These are phyloP conservation scores for Ormosia semicastrata DNA, from an alignment of 306 rosid genomes.

Conservation along the genomic window DNA sequence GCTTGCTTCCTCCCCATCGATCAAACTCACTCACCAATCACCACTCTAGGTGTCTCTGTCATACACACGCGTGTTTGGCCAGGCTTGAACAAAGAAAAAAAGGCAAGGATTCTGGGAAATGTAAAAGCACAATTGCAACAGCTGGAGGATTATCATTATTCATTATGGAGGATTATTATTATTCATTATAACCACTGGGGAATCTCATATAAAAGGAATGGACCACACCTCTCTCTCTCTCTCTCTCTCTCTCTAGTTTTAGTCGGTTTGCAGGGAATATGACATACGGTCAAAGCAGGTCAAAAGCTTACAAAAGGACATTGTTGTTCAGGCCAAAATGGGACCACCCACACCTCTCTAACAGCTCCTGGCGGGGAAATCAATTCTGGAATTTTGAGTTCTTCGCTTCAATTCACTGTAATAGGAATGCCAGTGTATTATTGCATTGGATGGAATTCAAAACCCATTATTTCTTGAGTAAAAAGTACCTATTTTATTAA, in stretches of 20 bases:
- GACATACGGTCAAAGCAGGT: constrained; percentile 57
- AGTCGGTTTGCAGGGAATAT: constrained; percentile 41
- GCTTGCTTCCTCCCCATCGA: background rate
- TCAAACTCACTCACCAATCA: background rate
- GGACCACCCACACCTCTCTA: constrained; percentile 32
- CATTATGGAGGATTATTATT: constrained; percentile 35
- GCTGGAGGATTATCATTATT: constrained; percentile 34
- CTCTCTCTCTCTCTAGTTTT: constrained; percentile 33
- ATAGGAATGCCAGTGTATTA: background rate
- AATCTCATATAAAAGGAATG: constrained; percentile 29
- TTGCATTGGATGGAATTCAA: background rate
- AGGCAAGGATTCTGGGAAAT: constrained; percentile 44
- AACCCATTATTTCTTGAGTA: background rate
- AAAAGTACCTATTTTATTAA: too few relatives aligned
- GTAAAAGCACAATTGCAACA: constrained; percentile 31
- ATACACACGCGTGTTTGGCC: constrained; percentile 10
- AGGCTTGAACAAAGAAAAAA: background rate
- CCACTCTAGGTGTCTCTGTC: background rate
- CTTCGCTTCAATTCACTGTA: background rate
- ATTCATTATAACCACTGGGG: constrained; percentile 14
- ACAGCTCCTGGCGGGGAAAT: constrained; percentile 18
- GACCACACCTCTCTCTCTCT: constrained; percentile 33
- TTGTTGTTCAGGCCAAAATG: constrained; percentile 28
- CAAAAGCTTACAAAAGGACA: constrained; percentile 43
- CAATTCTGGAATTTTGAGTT: background rate